Base-by-base conservation (phyloP, 768 basidiomycete species). In the Russula virescens region DNA sequence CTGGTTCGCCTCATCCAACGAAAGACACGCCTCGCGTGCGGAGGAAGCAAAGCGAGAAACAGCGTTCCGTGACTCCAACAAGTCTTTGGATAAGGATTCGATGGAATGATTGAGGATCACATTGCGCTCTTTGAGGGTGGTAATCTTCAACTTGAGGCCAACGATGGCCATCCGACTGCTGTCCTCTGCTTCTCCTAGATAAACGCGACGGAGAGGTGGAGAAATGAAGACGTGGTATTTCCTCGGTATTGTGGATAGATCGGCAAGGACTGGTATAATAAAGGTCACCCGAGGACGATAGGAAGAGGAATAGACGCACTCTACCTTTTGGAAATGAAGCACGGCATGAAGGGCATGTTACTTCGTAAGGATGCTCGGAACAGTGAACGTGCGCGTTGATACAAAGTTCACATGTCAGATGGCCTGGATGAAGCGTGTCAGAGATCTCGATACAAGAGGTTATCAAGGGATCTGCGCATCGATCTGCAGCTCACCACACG, bases 401-500 rank as follows among this genome's bases (percentile, higher is more conserved):
- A 45, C 66, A 66, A 3, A 35, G 7, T 1, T 48, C 38, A 49
- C 66, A 67, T 25, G 38, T 52, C 10, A 67, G 49, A 40, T 67
- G 66, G 10, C 66, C 66, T 67, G 18, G 3, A n/a, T 40, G 31
- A 31, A 3, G 5, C 31, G 31, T 8, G 31, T 31, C 31, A 31
- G 31, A n/a, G n/a, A n/a, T n/a, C n/a, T n/a, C n/a, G n/a, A n/a
- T n/a, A n/a, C n/a, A n/a, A n/a, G n/a, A n/a, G n/a, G n/a, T n/a
- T n/a, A n/a, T n/a, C n/a, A n/a, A n/a, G n/a, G n/a, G n/a, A n/a
- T n/a, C n/a, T n/a, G n/a, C n/a, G n/a, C n/a, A n/a, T n/a, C n/a
- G n/a, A n/a, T n/a, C n/a, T n/a, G n/a, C n/a, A n/a, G 60, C 65
- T 45, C 35, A 66, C 65, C 65, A n/a, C 65, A 66, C 26, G 65